Percentiles rank a stretch among this genome's conserved stretches.
phyloP scores from a whole-genome alignment of 768 basidiomycete species.

The Leccinum rimulosum region DNA sequence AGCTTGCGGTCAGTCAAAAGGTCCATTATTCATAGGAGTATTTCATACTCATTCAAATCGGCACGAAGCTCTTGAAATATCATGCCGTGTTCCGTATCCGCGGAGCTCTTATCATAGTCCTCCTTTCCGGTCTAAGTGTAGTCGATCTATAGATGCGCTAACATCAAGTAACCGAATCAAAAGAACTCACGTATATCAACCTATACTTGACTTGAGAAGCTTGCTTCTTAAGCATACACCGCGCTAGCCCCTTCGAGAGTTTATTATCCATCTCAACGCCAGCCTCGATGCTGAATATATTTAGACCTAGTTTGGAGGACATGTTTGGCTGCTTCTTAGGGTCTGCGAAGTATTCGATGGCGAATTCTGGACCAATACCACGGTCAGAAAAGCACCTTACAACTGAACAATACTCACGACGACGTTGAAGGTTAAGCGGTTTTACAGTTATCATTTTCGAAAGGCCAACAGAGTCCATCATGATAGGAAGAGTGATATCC shows the following conservation, averaged over 20 bases:
- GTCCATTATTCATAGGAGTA: not conserved
- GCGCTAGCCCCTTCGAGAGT: not conserved
- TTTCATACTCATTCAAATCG: slow-evolving; percentile 12
- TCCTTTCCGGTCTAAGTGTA: slow-evolving; percentile 5
- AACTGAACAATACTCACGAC: too few relatives aligned
- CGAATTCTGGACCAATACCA: too few relatives aligned
- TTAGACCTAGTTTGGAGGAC: slow-evolving; percentile 18
- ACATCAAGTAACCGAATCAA: too few relatives aligned
- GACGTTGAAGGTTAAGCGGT: slow-evolving; percentile 53
- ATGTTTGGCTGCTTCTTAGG: not conserved
- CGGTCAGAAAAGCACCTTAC: too few relatives aligned
- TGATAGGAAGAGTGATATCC: slow-evolving; percentile 42
- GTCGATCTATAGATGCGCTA: not conserved
- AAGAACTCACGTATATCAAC: slow-evolving; percentile 7
- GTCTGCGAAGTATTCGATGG: too few relatives aligned
- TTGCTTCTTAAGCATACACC: slow-evolving; percentile 2
- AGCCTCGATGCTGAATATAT: slow-evolving; percentile 24
- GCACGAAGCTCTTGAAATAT: slow-evolving; percentile 9
- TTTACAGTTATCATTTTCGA: slow-evolving; percentile 53
- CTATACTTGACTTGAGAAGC: slow-evolving; percentile 1
- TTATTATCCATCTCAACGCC: not conserved
- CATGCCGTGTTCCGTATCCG: not conserved
- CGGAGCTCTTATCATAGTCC: not conserved
- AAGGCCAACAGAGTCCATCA: slow-evolving; percentile 52
- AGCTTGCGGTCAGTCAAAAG: slow-evolving; percentile 4